A percentile compares a stretch with the other conserved stretches of the same genome.
Conservation (phyloP, 257 asterid genomes). For the Nicotiana undulata region DNA sequence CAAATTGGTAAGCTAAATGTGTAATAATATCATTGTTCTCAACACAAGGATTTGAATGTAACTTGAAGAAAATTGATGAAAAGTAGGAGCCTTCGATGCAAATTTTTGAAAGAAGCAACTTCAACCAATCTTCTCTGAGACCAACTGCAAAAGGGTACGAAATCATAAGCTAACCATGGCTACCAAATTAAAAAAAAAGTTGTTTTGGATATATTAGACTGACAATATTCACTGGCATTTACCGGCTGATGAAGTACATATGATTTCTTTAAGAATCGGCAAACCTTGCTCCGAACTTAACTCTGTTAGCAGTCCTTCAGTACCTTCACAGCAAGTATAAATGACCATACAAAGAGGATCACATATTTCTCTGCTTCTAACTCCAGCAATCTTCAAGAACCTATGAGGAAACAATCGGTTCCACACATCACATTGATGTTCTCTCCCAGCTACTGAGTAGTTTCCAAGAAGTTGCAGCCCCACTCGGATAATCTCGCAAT, state of each 20-base stretch:
- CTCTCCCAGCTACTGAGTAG: slow-evolving; percentile 66
- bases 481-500: slow-evolving; percentile 30
- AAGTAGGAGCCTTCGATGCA: slow-evolving; percentile 44
- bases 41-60: slow-evolving; percentile 16
- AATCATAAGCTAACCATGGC: not conserved
- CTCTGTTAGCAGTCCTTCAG: slow-evolving; percentile 20
- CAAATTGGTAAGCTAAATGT: slow-evolving; percentile 21
- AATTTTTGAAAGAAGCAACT: slow-evolving; percentile 47
- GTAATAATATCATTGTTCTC: slow-evolving; percentile 11
- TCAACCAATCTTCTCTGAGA: slow-evolving; percentile 54
- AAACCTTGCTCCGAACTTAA: slow-evolving; percentile 46
- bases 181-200: not conserved
- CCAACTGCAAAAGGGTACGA: slow-evolving; percentile 47
- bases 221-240: not conserved
- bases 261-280: slow-evolving; percentile 33
- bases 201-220: not conserved
- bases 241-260: slow-evolving; percentile 56
- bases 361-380: slow-evolving; percentile 47
- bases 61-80: slow-evolving; percentile 36
- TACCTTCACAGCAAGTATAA: slow-evolving; percentile 50
- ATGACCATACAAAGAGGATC: slow-evolving; percentile 77
- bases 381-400: slow-evolving; percentile 51
- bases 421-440: slow-evolving; percentile 59
- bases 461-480: slow-evolving; percentile 76
- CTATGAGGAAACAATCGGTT: slow-evolving; percentile 37